These are phyloP conservation scores for Globisporangium okanoganense DNA, from an alignment of 352 stramenopile genomes.

Conservation along the genomic window DNA sequence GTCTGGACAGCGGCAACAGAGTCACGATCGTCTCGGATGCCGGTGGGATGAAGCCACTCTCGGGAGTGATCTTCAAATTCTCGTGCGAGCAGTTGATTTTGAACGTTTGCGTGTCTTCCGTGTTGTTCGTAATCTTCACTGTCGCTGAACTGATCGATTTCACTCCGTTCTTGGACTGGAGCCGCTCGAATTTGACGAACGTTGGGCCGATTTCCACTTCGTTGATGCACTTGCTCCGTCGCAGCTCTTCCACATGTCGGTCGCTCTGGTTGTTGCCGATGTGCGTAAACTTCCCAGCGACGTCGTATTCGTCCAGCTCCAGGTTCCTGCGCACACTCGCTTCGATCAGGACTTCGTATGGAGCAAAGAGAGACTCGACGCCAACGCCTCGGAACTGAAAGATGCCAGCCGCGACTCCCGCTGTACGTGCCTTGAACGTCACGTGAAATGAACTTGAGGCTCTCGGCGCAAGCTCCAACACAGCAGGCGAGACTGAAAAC, in stretches of 20 bases:
- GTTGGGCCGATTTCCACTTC: slow-evolving; percentile 54
- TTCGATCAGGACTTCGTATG: slow-evolving; percentile 84
- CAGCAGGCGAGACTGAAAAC: slow-evolving; percentile 70
- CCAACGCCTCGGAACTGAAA: slow-evolving; percentile 84
- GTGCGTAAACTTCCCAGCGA: background rate
- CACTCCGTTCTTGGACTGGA: slow-evolving; percentile 24
- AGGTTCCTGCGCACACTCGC: slow-evolving; percentile 54
- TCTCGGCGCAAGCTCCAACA: slow-evolving; percentile 63
- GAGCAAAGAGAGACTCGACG: slow-evolving; percentile 51
- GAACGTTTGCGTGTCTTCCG: slow-evolving; percentile 39
- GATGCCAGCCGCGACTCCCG: slow-evolving; percentile 71
- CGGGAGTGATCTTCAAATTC: slow-evolving; percentile 46
- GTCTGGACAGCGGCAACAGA: slow-evolving; percentile 50
- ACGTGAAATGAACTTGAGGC: slow-evolving; percentile 64
- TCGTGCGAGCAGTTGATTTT: slow-evolving; percentile 51
- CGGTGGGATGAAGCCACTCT: slow-evolving; percentile 36
- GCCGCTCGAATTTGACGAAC: slow-evolving; percentile 52
- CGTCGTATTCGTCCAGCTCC: slow-evolving; percentile 21
- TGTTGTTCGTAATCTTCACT: slow-evolving; percentile 61
- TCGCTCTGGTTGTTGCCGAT: background rate
- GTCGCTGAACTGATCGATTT: slow-evolving; percentile 20
- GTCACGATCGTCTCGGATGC: slow-evolving; percentile 42
- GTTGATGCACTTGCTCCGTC: slow-evolving; percentile 32
- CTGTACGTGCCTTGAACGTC: slow-evolving; percentile 52
- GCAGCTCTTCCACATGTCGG: slow-evolving; percentile 41